These are phyloP conservation scores for Suillus alpinus DNA, from an alignment of 768 basidiomycete species.

Conservation along the genomic window DNA sequence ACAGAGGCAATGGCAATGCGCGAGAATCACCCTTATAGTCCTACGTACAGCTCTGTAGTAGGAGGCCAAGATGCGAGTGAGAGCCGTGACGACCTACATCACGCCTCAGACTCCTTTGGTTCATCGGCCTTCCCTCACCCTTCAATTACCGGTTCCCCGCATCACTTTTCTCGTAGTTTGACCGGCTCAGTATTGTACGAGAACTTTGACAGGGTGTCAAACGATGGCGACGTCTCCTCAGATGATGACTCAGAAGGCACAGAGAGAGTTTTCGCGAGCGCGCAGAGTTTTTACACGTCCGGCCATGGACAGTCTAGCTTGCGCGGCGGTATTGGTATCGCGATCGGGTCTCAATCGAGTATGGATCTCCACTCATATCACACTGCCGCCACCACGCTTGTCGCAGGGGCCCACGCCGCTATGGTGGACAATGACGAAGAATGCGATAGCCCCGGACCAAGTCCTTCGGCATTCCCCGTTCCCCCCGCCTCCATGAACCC, in stretches of 20 bases:
- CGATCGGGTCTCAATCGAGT: constrained; percentile 8
- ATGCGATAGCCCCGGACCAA: background rate
- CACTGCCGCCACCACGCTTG: background rate
- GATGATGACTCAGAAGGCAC: background rate
- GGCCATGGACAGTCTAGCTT: background rate
- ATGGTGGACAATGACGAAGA: constrained; percentile 4
- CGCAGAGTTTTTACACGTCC: background rate
- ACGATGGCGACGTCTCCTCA: background rate
- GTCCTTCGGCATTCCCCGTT: constrained; percentile 4
- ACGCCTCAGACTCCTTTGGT: background rate
- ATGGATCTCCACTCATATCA: constrained; percentile 3
- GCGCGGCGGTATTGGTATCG: background rate
- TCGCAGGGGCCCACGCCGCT: background rate
- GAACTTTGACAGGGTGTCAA: background rate
- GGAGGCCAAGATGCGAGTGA: background rate
- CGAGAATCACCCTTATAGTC: background rate
- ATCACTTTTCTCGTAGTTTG: no score
- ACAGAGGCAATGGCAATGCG: background rate
- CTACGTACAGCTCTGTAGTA: background rate
- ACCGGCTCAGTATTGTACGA: background rate
- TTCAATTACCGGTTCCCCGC: background rate
- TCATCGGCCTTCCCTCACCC: constrained; percentile 3
- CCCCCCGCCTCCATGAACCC: constrained; percentile 1
- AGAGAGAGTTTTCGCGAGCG: background rate
- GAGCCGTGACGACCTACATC: background rate